phyloP scores from a whole-genome alignment of 192 early-diverging fungal genomes.

The Coemansia sp. region DNA sequence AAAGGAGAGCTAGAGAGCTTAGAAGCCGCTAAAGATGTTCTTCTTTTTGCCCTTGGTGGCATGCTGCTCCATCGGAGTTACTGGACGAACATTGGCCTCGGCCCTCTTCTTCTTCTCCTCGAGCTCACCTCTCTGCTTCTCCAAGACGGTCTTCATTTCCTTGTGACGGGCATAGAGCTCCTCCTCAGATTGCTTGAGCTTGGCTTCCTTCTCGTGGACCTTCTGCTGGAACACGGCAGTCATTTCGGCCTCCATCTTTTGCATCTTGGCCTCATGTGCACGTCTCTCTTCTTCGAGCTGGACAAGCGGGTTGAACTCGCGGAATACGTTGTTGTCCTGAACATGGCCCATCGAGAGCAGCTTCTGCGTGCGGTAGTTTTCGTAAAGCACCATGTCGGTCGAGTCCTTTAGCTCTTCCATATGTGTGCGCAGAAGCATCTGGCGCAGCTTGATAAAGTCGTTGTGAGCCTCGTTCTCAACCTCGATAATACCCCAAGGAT shows the following conservation, averaged over 20 bases:
- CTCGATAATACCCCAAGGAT: slow-evolving; percentile 95
- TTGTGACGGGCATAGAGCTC: slow-evolving; percentile 95
- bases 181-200: slow-evolving; percentile 96
- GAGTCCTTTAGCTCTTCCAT: slow-evolving; percentile 97
- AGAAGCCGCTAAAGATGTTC: slow-evolving; percentile 55
- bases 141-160: slow-evolving; percentile 97
- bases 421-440: slow-evolving; percentile 90
- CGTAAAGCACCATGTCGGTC: slow-evolving; percentile 88
- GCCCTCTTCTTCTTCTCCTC: slow-evolving; percentile 94
- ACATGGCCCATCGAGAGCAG: slow-evolving; percentile 80
- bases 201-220: slow-evolving; percentile 97
- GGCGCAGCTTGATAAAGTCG: slow-evolving; percentile 93
- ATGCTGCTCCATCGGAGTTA: slow-evolving; percentile 51
- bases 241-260: slow-evolving; percentile 99
- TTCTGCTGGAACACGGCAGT: slow-evolving; percentile 98
- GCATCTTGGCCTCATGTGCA: slow-evolving; percentile 91
- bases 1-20: background rate
- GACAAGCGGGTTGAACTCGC: slow-evolving; percentile 70
- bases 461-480: slow-evolving; percentile 96
- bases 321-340: slow-evolving; percentile 77
- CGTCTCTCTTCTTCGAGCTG: slow-evolving; percentile 91
- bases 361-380: slow-evolving; percentile 94
- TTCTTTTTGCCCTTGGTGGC: slow-evolving; percentile 54
- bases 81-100: slow-evolving; percentile 54
- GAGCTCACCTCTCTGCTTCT: slow-evolving; percentile 88